Evolutionary conservation across 441 rosid species (phyloP).

Genomic region (Corymbia calophylla): DNA sequence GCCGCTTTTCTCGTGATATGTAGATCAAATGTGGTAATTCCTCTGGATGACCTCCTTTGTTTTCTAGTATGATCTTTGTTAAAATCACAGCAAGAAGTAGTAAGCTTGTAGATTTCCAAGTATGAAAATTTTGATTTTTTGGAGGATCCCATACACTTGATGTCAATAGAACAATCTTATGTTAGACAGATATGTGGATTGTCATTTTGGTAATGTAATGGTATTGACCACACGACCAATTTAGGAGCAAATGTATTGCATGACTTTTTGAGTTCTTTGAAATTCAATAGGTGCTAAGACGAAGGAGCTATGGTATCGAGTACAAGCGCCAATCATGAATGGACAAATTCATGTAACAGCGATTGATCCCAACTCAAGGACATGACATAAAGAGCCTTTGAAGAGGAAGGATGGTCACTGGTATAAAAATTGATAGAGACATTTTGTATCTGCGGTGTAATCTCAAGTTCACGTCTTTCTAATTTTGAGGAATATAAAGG

Average conservation of each 20-base stretch:
- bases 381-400: background rate
- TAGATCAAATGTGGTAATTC: conserved; percentile 56
- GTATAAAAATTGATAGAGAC: too few species aligned
- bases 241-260: background rate
- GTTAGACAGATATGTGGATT: background rate
- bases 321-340: too few species aligned
- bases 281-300: background rate
- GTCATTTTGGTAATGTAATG: background rate
- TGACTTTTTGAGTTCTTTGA: background rate
- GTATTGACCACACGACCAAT: background rate
- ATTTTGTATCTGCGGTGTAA: background rate
- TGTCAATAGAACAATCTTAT: background rate
- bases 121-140: too few species aligned
- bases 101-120: background rate
- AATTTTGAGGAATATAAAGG: too few species aligned
- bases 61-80: conserved; percentile 25
- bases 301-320: background rate
- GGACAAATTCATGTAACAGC: too few species aligned
- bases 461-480: background rate
- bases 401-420: too few species aligned
- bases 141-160: background rate
- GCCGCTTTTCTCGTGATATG: conserved; percentile 59
- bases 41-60: conserved; percentile 18
- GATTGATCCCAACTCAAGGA: too few species aligned
- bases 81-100: background rate